Base-by-base conservation (phyloP, 768 basidiomycete species). In the Termitomyces sp. region DNA sequence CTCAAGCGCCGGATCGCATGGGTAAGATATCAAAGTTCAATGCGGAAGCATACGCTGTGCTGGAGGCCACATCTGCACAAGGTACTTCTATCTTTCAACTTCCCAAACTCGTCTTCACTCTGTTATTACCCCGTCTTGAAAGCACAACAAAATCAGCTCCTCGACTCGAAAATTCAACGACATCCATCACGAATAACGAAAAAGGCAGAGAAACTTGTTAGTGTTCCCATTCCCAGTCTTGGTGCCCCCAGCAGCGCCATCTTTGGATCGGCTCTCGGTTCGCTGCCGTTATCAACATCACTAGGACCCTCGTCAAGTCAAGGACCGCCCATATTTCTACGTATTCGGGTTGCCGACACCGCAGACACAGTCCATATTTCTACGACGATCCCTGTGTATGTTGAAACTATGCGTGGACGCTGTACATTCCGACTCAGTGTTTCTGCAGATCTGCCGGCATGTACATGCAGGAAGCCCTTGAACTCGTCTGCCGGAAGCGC, bases 401-500 rank as follows among this genome's bases (percentile, higher is more conserved):
- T 75, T 32, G 5, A 0, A 24, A 9, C 30, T 26, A 40, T 32
- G 2, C 40, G 42, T 37, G 22, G 35, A 42, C 7, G 3, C 12
- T 5, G 21, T 22, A 15, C 21, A 12, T 17, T 22, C 14, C 9
- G 12, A 26, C 32, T 43, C 3, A 40, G 28, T 35, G 21, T 34
- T 22, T 42, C 7, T n/a, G 40, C 63, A 91, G 88, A 5, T 85
- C 93, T 9, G 85, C 90, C 14, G 93, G 90, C 9, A 97, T 93
- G 87, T 98, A 98, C 68, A 88, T 98, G 83, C 93, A 95, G 62
- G 96, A 98, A 68, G 91, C 92, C 1, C 79, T 97, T 22, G 96
- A 97, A 58, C 75, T 85, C 21, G 87, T 92, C 1, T 93, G 90
- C 66, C 77, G 81, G 37, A 83, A 82, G 64, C 80, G 86, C 47